Conservation (phyloP, 805 yeast species). For the Candida sithepensis region DNA sequence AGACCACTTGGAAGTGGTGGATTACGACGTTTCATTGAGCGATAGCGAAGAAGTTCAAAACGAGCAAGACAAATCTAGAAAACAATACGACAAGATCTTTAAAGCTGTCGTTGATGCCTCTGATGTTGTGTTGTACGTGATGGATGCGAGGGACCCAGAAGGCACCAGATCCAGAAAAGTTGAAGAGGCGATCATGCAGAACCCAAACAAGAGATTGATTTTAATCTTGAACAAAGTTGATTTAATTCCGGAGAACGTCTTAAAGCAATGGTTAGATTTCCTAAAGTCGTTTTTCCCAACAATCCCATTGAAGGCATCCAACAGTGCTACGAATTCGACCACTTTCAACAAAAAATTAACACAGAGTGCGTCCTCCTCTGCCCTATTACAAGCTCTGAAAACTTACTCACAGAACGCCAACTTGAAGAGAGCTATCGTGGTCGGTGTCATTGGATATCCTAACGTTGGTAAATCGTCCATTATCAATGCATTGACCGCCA, state of each 20-base stretch:
- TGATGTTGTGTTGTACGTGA: slow-evolving; percentile 87
- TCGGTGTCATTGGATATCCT: slow-evolving; percentile 96
- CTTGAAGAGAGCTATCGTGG: slow-evolving; percentile 83
- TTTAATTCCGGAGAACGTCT: slow-evolving; percentile 79
- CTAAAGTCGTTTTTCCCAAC: slow-evolving; percentile 86
- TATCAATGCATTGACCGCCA: slow-evolving; percentile 80
- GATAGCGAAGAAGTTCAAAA: slow-evolving; percentile 39
- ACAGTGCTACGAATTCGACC: slow-evolving; percentile 65
- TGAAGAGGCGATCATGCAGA: slow-evolving; percentile 81
- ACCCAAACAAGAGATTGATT: slow-evolving; percentile 79
- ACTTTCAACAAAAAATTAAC: slow-evolving; percentile 73
- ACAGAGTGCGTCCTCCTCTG: slow-evolving; percentile 65
- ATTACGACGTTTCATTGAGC: slow-evolving; percentile 43
- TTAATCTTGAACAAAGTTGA: slow-evolving; percentile 89
- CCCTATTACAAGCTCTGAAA: slow-evolving; percentile 76
- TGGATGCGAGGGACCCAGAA: slow-evolving; percentile 97
- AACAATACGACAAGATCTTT: slow-evolving; percentile 91
- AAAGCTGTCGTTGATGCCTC: slow-evolving; percentile 89
- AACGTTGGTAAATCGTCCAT: slow-evolving; percentile 96
- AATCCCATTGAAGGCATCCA: slow-evolving; percentile 79
- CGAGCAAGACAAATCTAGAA: slow-evolving; percentile 71
- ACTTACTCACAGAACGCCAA: slow-evolving; percentile 80
- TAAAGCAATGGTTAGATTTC: slow-evolving; percentile 80
- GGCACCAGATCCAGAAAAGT: slow-evolving; percentile 88
- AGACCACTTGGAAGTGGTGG: slow-evolving; percentile 49